Base-by-base conservation (phyloP, 441 rosid species). In the Melastoma candidum region DNA sequence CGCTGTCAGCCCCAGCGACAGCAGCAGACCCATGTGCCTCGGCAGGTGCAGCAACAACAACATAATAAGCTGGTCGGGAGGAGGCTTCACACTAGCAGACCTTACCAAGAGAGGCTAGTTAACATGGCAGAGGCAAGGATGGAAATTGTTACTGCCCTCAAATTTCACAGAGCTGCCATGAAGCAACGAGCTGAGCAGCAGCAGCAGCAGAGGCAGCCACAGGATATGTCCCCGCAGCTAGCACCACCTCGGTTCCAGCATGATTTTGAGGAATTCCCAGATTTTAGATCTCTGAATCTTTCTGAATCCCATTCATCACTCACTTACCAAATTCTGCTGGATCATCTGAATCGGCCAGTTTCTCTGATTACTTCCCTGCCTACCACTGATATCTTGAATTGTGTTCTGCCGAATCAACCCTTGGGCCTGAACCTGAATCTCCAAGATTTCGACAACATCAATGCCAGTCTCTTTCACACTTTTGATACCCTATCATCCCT, bases 81-180 rank as follows among this genome's bases (percentile, higher is more conserved):
- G 69, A 83, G 98, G 47, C 92, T 92, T 54, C 97, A 82, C 65
- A 84, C 98, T 22, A 85, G 82, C 56, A 77, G 92, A 71, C 98
- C 97, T 59, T 88, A 83, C 55, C 96, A 92, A 77, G 97, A 92
- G 56, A 81, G 94, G 74, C 90, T 88, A 48, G 90, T 92, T 7
- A 85, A 92, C 50, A 92, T 92, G 98, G 98, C 98, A 6, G 97
- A 88, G 75, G 98, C 97, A 45, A 82, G 97, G 61, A 77, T 90
- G 53, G 98, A 92, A 71, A 88, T 92, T 60, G 98, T 92, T 58
- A 82, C 97, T 61, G 97, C 97, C 32, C 78, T 92, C 44, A 92
- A 92, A 70, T 84, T 78, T 59, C 98, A 92, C 49, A 74, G 98
- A 3, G 98, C 96, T 12, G 59, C 97, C 63, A 92, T 84, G 97